phyloP scores from a whole-genome alignment of 805 yeast genomes.

The Ogataea minuta region DNA sequence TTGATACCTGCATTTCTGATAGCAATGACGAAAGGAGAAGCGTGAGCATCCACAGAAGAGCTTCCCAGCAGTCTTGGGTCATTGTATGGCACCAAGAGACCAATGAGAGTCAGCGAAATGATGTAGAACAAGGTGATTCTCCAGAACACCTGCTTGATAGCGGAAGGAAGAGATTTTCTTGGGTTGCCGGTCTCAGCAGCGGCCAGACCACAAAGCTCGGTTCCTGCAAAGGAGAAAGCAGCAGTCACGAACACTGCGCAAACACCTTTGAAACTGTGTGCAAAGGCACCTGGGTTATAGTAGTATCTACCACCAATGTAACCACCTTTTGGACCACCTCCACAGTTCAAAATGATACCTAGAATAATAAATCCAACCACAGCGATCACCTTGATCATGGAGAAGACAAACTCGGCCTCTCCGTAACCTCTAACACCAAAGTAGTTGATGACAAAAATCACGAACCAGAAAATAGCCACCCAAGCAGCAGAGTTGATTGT shows the following conservation, averaged over 20 bases:
- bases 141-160: conserved; percentile 65
- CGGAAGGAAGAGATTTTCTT: conserved; percentile 58
- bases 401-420: conserved; percentile 62
- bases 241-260: conserved; percentile 64
- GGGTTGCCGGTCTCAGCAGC: conserved; percentile 66
- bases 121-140: conserved; percentile 60
- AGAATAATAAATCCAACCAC: conserved; percentile 57
- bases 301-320: conserved; percentile 61
- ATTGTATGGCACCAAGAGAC: conserved; percentile 60
- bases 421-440: conserved; percentile 68
- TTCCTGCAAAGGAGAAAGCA: conserved; percentile 64
- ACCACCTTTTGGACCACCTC: conserved; percentile 60
- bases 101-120: conserved; percentile 50
- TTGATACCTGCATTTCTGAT: conserved; percentile 58
- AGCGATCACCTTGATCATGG: conserved; percentile 54
- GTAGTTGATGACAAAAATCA: conserved; percentile 51
- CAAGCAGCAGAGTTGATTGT: conserved; percentile 50
- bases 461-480: conserved; percentile 52
- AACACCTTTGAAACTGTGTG: conserved; percentile 57
- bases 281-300: conserved; percentile 58
- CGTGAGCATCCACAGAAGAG: conserved; percentile 49
- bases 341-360: conserved; percentile 53
- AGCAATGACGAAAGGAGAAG: conserved; percentile 78
- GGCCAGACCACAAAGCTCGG: conserved; percentile 63
- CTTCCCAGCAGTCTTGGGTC: conserved; percentile 46